A percentile compares a stretch with the other conserved stretches of the same genome.
These are phyloP conservation scores for Rhamnella rubrinervis DNA, from an alignment of 331 rosid species.

Conservation along the genomic window DNA sequence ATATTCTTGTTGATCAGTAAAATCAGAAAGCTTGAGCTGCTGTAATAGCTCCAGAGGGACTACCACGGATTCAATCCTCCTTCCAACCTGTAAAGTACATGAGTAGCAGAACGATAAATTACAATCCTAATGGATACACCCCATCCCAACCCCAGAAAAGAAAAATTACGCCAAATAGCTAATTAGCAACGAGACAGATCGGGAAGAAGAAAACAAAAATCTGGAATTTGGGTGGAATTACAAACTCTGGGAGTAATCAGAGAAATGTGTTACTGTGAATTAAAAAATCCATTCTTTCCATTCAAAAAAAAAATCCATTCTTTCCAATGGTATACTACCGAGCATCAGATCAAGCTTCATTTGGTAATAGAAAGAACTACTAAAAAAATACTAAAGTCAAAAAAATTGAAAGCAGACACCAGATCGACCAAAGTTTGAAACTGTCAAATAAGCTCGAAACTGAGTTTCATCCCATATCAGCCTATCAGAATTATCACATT, in stretches of 20 bases:
- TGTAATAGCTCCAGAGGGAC: conserved; percentile 93
- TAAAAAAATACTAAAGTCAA: background rate
- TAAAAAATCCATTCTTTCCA: background rate
- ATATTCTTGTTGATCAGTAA: conserved; percentile 71
- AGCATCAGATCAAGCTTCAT: conserved; percentile 21
- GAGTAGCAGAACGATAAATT: conserved; percentile 31
- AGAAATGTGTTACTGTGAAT: background rate
- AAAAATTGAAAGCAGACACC: background rate
- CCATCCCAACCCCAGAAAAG: background rate
- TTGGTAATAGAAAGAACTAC: conserved; percentile 3
- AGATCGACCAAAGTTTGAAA: conserved; percentile 5
- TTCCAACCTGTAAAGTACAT: conserved; percentile 64
- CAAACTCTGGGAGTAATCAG: background rate
- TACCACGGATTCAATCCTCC: conserved; percentile 85
- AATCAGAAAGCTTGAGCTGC: conserved; percentile 74
- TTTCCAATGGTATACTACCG: background rate
- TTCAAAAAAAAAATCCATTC: background rate
- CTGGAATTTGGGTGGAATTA: background rate
- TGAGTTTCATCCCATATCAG: background rate
- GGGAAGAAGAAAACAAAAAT: background rate
- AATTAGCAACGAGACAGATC: background rate
- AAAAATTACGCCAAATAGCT: background rate
- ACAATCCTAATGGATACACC: conserved; percentile 17
- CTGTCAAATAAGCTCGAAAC: background rate
- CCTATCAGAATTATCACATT: conserved; percentile 1